A percentile compares a stretch with the other conserved stretches of the same genome.
Conservation (phyloP, 352 stramenopile species). For the Phytophthora boehmeriae region DNA sequence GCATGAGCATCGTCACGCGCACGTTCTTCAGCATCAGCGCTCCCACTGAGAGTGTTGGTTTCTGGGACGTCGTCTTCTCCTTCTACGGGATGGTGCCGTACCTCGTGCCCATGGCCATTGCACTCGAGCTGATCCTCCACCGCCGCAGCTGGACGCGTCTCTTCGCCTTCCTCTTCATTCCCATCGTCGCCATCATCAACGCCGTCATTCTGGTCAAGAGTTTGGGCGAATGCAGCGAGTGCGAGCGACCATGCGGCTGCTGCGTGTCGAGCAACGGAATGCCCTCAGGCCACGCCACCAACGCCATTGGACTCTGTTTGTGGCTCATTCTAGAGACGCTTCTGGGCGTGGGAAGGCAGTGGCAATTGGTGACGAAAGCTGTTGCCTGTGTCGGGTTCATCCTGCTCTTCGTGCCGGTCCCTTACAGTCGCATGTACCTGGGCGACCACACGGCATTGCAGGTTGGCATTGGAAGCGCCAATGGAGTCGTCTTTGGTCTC, state of each 20-base stretch:
- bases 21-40: slow-evolving; percentile 61
- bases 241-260: slow-evolving; percentile 50
- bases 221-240: slow-evolving; percentile 53
- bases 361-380: slow-evolving; percentile 21
- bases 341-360: slow-evolving; percentile 36
- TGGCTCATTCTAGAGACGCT: slow-evolving; percentile 57
- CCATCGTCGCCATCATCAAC: slow-evolving; percentile 53
- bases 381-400: slow-evolving; percentile 11
- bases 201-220: slow-evolving; percentile 42
- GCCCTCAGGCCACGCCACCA: slow-evolving; percentile 59
- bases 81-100: slow-evolving; percentile 69
- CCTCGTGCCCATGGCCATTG: slow-evolving; percentile 43
- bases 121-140: slow-evolving; percentile 49
- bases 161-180: slow-evolving; percentile 57
- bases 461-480: slow-evolving; percentile 41
- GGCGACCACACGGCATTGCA: slow-evolving; percentile 63
- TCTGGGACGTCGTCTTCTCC: slow-evolving; percentile 58
- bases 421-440: slow-evolving; percentile 65
- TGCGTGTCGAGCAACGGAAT: slow-evolving; percentile 55
- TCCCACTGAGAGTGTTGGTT: slow-evolving; percentile 35
- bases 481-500: slow-evolving; percentile 45
- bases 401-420: slow-evolving; percentile 52
- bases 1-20: slow-evolving; percentile 42
- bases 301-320: slow-evolving; percentile 53
- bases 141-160: slow-evolving; percentile 51